Evolutionary conservation across 768 basidiomycete species (phyloP), one percentile per base, ranked within the genome.

Genomic region (Podaxis sp.): DNA sequence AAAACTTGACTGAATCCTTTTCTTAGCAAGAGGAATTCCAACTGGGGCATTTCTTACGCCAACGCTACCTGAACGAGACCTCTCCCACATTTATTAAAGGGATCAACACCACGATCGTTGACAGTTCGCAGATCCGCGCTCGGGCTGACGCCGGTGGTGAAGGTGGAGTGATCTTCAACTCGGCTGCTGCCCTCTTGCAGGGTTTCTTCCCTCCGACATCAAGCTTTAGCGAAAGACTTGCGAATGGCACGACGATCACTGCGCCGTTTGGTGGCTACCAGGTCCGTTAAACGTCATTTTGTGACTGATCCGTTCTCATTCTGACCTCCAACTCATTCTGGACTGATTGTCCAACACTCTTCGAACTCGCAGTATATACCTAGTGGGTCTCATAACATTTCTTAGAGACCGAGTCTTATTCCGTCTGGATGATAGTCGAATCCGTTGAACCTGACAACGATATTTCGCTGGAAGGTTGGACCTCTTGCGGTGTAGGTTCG

Each of bases 61-160:
- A 75, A 42, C 67, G 81, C 11, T 90, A 90, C 71, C 66, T 89
- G 56, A 78, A 85, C 62, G 49, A 75, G 0, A 79, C 82, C 2
- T 88, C 87, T 3, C 65, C 85, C 0, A 82, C 78, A 8, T 81
- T 79, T 65, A 85, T 90, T 57, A 66, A 76, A 9, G 81, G 80
- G 0, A 73, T 82, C 67, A 77, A 74, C 65, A 65, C 44, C 28
- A 67, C 73, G 2, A 55, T 80, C 36, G 78, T 75, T 6, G 67
- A 83, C 56, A 71, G 72, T 59, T 65, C 66, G 13, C 79, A 81
- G 64, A 65, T 82, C 15, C 66, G 69, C 11, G 79, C 86, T 56
- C 82, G 81, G 17, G 89, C 90, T 1, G 89, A 92, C 71, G 84
- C 82, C 28, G 87, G 87, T 5, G 88, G 84, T 17, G 90, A 92